Evolutionary conservation across 352 stramenopile species (phyloP), one percentile per base, ranked within the genome.

Genomic region (Aphanomyces stellatus): DNA sequence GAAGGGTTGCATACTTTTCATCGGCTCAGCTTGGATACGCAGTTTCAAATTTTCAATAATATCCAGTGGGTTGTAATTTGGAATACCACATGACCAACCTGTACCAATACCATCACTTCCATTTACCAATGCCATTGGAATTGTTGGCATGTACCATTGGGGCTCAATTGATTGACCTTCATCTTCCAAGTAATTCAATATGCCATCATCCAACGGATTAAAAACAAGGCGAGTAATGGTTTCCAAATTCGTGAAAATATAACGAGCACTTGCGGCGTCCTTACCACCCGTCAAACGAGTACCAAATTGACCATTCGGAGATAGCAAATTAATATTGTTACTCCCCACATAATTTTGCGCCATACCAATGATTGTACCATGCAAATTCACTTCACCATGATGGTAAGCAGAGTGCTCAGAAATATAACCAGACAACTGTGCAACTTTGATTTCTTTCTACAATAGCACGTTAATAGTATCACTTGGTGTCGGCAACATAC

Each of bases 321-420:
- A 91, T 17, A 99, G 76, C 10, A 98, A 79, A 63, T 98, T 95
- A 10, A 99, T 82, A 75, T 99, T 99, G 77, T 99, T 99, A 62
- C 95, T 98, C 25, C 97, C 96, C 28, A 99, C 93, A 76, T 98
- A 99, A 74, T 99, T 91, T 74, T 99, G 97, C 0, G 96, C 96
- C 96, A 99, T 99, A 61, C 94, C 95, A 65, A 99, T 89, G 65
- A 99, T 97, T 69, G 96, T 99, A 43, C 88, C 80, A 51, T 97
- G 81, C 43, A 99, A 74, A 71, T 89, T 98, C 33, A 82, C 78
- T 77, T 99, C 96, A 34, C 97, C 97, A 71, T 99, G 97, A 74
- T 99, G 97, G 79, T 99, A 99, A 3, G 97, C 96, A 48, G 96
- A 98, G 68, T 99, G 96, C 71, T 99, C 97, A 0, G 96, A 98